phyloP scores from a whole-genome alignment of 257 asterid genomes.

The Plantago ovata region DNA sequence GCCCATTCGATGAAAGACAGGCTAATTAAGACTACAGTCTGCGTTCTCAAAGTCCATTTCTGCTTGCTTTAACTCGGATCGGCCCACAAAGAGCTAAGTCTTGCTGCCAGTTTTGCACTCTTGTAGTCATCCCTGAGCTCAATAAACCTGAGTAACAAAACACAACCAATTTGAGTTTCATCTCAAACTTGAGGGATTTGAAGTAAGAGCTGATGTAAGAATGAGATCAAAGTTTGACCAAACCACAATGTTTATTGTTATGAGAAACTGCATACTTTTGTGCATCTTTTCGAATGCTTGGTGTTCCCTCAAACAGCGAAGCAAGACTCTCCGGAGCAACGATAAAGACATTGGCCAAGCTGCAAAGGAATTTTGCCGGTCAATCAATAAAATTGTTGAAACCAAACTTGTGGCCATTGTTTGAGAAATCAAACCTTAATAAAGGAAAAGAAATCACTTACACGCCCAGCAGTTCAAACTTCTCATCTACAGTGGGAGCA shows the following conservation, averaged over 20 bases:
- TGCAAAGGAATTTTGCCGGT: slow-evolving; percentile 37
- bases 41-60: slow-evolving; percentile 5
- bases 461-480: slow-evolving; percentile 94
- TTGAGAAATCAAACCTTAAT: background rate
- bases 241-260: background rate
- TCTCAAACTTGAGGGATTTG: no score
- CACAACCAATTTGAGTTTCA: slow-evolving; percentile 19
- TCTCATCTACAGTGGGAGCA: slow-evolving; percentile 97
- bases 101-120: slow-evolving; percentile 90
- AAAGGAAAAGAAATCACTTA: slow-evolving; percentile 44
- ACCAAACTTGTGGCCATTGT: slow-evolving; percentile 4
- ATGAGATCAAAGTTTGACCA: background rate
- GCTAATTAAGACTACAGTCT: no score
- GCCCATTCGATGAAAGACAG: background rate
- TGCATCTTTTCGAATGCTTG: slow-evolving; percentile 96
- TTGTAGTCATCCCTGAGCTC: slow-evolving; percentile 96
- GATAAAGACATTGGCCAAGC: slow-evolving; percentile 69
- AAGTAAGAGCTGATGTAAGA: background rate
- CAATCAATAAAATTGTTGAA: no score
- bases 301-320: slow-evolving; percentile 90
- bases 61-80: slow-evolving; percentile 11
- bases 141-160: slow-evolving; percentile 87
- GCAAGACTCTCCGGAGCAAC: slow-evolving; percentile 98
- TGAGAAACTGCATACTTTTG: slow-evolving; percentile 54
- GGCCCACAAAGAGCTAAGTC: slow-evolving; percentile 70